Conservation (phyloP, 1,284 basidiomycete species). For the Fomitopsis palustris region DNA sequence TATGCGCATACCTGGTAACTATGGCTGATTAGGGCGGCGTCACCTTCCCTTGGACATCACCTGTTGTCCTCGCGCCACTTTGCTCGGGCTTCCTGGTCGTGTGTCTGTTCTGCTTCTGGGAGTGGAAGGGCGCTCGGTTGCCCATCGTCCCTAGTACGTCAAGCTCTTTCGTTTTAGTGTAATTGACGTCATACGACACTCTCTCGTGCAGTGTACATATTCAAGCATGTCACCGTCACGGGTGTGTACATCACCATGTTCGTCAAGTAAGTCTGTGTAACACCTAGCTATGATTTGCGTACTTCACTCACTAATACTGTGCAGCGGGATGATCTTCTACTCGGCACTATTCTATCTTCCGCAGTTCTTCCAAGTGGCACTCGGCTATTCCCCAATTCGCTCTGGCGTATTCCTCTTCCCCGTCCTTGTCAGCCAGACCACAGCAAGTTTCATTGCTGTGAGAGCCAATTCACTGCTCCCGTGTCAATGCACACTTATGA, state of each 20-base stretch:
- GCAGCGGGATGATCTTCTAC: slow-evolving; percentile 56
- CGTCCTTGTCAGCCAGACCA: slow-evolving; percentile 59
- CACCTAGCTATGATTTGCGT: not conserved
- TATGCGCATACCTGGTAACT: not conserved
- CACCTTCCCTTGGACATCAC: slow-evolving; percentile 65
- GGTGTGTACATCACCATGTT: slow-evolving; percentile 71
- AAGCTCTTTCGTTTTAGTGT: too few relatives aligned
- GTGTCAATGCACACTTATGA: too few relatives aligned
- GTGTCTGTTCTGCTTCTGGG: slow-evolving; percentile 64
- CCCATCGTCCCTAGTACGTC: slow-evolving; percentile 65
- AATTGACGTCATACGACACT: not conserved
- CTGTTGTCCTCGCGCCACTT: slow-evolving; percentile 59
- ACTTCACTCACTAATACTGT: not conserved
- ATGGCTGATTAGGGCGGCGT: slow-evolving; percentile 52
- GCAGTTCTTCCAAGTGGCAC: slow-evolving; percentile 72
- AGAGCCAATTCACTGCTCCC: slow-evolving; percentile 12
- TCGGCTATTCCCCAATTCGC: slow-evolving; percentile 60
- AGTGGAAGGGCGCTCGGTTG: slow-evolving; percentile 65
- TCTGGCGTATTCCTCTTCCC: slow-evolving; percentile 64
- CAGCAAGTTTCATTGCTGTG: slow-evolving; percentile 53
- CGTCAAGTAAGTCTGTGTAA: slow-evolving; percentile 44
- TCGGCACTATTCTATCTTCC: slow-evolving; percentile 65
- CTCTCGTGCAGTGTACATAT: slow-evolving; percentile 56
- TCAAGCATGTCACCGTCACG: slow-evolving; percentile 64
- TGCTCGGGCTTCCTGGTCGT: slow-evolving; percentile 53